A percentile compares a stretch with the other conserved stretches of the same genome.
Evolutionary conservation across 108 stramenopile species (phyloP).

Genomic region (Poteriospumella lacustris): DNA sequence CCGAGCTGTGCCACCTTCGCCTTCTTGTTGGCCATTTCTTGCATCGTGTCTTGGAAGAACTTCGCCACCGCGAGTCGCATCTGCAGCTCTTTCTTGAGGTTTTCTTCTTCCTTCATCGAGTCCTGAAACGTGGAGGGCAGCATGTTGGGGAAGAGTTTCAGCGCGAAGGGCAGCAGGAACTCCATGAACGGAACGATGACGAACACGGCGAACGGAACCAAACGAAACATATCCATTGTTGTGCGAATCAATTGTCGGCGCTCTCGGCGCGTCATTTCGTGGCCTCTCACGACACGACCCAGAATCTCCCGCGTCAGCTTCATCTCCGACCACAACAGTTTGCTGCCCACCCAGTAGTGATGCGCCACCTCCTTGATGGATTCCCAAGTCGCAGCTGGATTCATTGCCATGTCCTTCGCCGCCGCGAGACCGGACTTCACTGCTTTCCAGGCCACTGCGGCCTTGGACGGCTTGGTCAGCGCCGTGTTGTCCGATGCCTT

Average conservation of each 20-base stretch:
- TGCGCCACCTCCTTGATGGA: constrained; percentile 66
- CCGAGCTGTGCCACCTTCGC: constrained; percentile 27
- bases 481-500: too few relatives aligned
- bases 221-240: constrained; percentile 85
- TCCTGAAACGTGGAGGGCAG: constrained; percentile 93
- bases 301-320: constrained; percentile 75
- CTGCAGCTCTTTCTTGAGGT: constrained; percentile 87
- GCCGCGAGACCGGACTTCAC: too few relatives aligned
- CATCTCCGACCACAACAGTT: constrained; percentile 84
- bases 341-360: constrained; percentile 91
- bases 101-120: constrained; percentile 88
- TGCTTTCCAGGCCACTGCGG: too few relatives aligned
- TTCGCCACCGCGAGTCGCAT: constrained; percentile 86
- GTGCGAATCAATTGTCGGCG: constrained; percentile 90
- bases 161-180: constrained; percentile 89
- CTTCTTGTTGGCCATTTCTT: constrained; percentile 51
- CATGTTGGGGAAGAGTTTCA: constrained; percentile 96
- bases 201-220: constrained; percentile 90
- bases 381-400: constrained; percentile 48
- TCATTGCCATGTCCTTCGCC: neutral
- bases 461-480: too few relatives aligned
- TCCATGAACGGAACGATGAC: constrained; percentile 97
- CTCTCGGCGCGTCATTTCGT: constrained; percentile 83
- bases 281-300: constrained; percentile 67
- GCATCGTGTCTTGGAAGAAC: constrained; percentile 86